Evolutionary conservation across 2,329 filamentous ascomycete species (phyloP).

Genomic region (Microcyclospora pomicola): DNA sequence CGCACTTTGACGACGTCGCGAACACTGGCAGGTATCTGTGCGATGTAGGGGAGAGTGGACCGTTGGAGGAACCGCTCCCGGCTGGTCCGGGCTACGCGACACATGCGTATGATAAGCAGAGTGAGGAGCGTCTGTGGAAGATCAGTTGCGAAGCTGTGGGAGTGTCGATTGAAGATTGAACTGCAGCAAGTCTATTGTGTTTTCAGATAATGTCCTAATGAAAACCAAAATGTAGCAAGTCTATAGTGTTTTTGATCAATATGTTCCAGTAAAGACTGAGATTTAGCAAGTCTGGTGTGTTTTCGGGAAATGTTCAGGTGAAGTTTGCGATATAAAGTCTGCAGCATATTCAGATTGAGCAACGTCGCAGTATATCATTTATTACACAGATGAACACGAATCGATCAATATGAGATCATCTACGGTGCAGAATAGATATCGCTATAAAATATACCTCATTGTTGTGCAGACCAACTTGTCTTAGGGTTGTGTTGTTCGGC

Average conservation of each 20-base stretch:
- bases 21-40: slow-evolving; percentile 35
- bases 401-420: too few species aligned
- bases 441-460: too few species aligned
- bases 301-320: not conserved
- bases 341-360: too few species aligned
- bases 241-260: not conserved
- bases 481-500: too few species aligned
- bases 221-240: not conserved
- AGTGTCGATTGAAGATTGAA: slow-evolving; percentile 5
- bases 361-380: too few species aligned
- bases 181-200: not conserved
- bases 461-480: too few species aligned
- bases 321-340: too few species aligned
- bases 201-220: not conserved
- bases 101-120: slow-evolving; percentile 27
- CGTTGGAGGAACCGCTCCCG: slow-evolving; percentile 11
- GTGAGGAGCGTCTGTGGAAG: slow-evolving; percentile 31
- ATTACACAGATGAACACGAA: too few species aligned
- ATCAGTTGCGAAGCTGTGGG: slow-evolving; percentile 22
- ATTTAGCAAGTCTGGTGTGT: not conserved
- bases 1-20: slow-evolving; percentile 25
- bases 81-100: slow-evolving; percentile 21
- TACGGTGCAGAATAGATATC: too few species aligned
- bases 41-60: slow-evolving; percentile 26
- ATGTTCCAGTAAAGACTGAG: slow-evolving; percentile 1